Evolutionary conservation across 2,329 filamentous ascomycete species (phyloP), one percentile per base, ranked within the genome.

Genomic region (Pestalotiopsis sp.): DNA sequence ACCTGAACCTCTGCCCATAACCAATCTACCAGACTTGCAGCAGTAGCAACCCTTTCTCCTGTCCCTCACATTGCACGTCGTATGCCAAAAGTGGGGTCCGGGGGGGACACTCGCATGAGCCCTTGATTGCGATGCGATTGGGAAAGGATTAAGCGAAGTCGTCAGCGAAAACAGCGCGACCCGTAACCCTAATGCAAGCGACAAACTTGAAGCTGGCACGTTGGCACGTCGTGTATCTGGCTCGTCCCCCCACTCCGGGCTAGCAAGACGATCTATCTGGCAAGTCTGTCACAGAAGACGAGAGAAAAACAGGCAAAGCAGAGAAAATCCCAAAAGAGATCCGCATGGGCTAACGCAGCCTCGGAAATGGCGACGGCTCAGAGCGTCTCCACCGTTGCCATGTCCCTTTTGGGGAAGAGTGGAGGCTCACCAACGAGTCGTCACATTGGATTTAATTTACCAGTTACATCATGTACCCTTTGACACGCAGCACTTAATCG

Each of bases 361-460:
- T 66, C 27, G 63, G 45, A 66, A 56, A 31, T 58, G 63, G 63
- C 63, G 41, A 58, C 63, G 45, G 45, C 40, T 23, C 40, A 17
- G 49, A 57, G 36, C 27, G 31, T 66, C 45, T 40, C 63, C 63
- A 66, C 63, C 41, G 11, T 20, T 36, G 12, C 27, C 20, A 17
- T 17, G 62, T 40, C 31, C 62, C 62, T n/a, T 27, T 65, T 62
- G 14, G 59, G 36, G 27, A 49, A 58, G 63, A 57, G 63, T 66
- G 63, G 63, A 66, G 49, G 63, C 49, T 66, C 17, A 57, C 63
- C 41, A 62, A 57, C 49, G 49, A 66, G 63, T 57, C 49, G 45
- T 58, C 49, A 66, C 63, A 23, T 64, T 64, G 59, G 45, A 52
- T 52, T 36, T 49, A 66, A 66, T 57, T 40, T 66, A 52, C 45